Conservation (phyloP, 148 eudicot species). For the Polygonum aviculare region DNA sequence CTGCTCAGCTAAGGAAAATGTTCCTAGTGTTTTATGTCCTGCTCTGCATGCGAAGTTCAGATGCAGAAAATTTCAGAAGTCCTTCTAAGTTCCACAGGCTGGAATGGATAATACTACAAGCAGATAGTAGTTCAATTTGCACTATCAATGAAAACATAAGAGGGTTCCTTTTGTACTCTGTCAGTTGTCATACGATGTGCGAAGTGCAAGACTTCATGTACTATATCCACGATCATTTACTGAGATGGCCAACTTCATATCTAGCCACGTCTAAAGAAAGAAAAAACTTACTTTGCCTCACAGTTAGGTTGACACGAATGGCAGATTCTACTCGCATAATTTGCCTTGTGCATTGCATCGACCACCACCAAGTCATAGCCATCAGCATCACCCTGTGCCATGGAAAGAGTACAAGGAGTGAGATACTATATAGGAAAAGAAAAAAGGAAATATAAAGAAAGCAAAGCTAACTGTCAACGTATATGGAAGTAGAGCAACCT, state of each 20-base stretch:
- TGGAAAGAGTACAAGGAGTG: conserved; percentile 4
- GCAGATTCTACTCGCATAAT: conserved; percentile 96
- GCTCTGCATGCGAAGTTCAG: not conserved
- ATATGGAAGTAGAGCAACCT: conserved; percentile 33
- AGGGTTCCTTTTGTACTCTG: not conserved
- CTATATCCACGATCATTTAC: not conserved
- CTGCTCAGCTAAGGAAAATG: conserved; percentile 1
- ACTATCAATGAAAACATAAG: not conserved
- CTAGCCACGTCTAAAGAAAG: not conserved
- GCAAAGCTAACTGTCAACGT: not conserved
- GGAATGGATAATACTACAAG: not conserved
- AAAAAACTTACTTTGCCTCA: conserved; percentile 84
- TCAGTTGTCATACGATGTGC: not conserved
- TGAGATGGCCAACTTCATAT: not conserved
- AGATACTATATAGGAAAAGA: not conserved
- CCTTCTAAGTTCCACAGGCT: not conserved
- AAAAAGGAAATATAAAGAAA: not conserved
- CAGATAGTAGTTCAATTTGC: not conserved
- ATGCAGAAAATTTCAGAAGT: not conserved
- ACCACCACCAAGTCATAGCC: conserved; percentile 97
- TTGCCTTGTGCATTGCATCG: conserved; percentile 99
- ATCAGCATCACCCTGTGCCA: conserved; percentile 93
- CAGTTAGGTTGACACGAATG: conserved; percentile 97
- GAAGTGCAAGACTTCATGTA: not conserved
- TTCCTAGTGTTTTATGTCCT: too few species aligned